Conservation (phyloP, 495 filamentous ascomycete genomes). For the Penicillium riverlandense region DNA sequence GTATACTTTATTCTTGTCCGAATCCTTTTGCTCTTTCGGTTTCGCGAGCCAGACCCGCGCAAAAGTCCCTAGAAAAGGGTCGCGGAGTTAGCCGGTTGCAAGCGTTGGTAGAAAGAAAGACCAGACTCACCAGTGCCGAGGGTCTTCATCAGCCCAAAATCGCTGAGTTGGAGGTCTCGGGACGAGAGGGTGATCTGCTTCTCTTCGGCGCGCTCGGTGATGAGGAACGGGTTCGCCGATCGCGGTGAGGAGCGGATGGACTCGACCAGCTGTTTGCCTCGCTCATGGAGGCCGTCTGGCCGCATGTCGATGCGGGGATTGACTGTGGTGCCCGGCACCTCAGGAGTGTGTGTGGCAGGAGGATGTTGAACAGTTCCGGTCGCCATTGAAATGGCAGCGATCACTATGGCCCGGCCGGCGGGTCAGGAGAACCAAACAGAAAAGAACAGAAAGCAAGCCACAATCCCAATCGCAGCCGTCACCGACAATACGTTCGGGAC, state of each 20-base stretch:
- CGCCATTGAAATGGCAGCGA: slow-evolving; percentile 34
- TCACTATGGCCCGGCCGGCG: slow-evolving; percentile 10
- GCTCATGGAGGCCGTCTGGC: slow-evolving; percentile 34
- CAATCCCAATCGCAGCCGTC: too few species aligned
- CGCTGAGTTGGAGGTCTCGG: slow-evolving; percentile 50
- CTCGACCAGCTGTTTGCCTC: slow-evolving; percentile 41
- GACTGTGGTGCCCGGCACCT: slow-evolving; percentile 22
- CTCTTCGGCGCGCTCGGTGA: slow-evolving; percentile 45
- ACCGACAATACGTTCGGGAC: too few species aligned
- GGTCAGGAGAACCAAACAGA: too few species aligned
- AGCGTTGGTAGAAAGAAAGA: neutral
- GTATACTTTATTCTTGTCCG: slow-evolving; percentile 61
- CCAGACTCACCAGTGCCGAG: slow-evolving; percentile 68
- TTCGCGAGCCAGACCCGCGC: slow-evolving; percentile 87
- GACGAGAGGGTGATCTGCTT: slow-evolving; percentile 53
- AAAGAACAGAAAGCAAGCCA: too few species aligned
- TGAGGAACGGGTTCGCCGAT: slow-evolving; percentile 44
- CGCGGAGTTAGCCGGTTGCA: slow-evolving; percentile 22
- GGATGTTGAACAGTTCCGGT: slow-evolving; percentile 37
- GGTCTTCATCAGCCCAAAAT: slow-evolving; percentile 84
- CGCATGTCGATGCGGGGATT: slow-evolving; percentile 25
- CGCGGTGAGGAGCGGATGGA: slow-evolving; percentile 37
- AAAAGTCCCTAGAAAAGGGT: slow-evolving; percentile 67
- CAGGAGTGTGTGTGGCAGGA: slow-evolving; percentile 17
- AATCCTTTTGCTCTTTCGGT: slow-evolving; percentile 47